phyloP scores from a whole-genome alignment of 768 basidiomycete species.

The Kwoniella europaea region DNA sequence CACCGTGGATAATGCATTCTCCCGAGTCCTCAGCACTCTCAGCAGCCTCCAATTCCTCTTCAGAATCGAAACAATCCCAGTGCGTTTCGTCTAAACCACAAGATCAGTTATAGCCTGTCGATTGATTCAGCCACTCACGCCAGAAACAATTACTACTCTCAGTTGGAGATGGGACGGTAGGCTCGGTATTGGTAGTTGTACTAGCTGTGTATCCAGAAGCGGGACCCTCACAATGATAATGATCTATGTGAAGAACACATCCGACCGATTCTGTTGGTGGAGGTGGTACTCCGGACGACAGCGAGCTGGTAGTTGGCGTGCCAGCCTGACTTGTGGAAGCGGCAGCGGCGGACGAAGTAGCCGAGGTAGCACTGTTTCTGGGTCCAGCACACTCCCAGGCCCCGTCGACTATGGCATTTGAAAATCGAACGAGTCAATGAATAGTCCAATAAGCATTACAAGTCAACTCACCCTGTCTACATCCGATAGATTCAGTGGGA shows the following conservation, averaged over 20 bases:
- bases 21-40: conserved; percentile 17
- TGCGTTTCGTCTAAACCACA: conserved; percentile 33
- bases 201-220: not conserved
- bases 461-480: conserved; percentile 17
- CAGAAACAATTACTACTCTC: conserved; percentile 39
- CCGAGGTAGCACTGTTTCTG: conserved; percentile 7
- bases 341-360: conserved; percentile 13
- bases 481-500: conserved; percentile 23
- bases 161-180: conserved; percentile 35
- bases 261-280: conserved; percentile 33
- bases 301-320: conserved; percentile 3
- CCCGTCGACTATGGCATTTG: conserved; percentile 11
- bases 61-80: conserved; percentile 45
- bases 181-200: conserved; percentile 20
- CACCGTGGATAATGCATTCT: conserved; percentile 46
- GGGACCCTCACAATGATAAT: conserved; percentile 41
- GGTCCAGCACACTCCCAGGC: conserved; percentile 19
- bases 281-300: conserved; percentile 19
- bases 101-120: not conserved
- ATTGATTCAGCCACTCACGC: conserved; percentile 28
- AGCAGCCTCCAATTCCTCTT: conserved; percentile 28
- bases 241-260: conserved; percentile 37
- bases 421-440: not conserved
- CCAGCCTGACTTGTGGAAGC: conserved; percentile 3
- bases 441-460: not conserved